Evolutionary conservation across 257 asterid species (phyloP), one percentile per base, ranked within the genome.

Genomic region (Marsdenia floribunda): DNA sequence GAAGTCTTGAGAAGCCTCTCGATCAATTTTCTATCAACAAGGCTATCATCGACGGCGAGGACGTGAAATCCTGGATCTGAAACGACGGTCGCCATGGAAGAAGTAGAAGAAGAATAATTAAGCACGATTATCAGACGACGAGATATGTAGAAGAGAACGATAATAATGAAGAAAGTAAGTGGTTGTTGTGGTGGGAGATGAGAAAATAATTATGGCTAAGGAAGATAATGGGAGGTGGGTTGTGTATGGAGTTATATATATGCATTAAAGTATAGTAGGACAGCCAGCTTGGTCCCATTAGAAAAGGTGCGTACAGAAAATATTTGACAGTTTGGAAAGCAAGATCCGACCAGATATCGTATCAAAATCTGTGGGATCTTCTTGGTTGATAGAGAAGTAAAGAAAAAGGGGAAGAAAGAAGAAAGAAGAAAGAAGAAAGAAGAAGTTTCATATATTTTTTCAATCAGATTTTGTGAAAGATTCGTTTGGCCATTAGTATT

Each of bases 1-100:
- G 52, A 54, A 63, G 66, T 21, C 64, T 52, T 19, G 47, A 71
- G 77, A 14, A 71, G 73, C 35, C 82, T 77, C 67, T 82, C 84
- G 50, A 84, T 79, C 9, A 82, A 82, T 33, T 79, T 84, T 54
- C 88, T 75, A n/a, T 84, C 84, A 13, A 82, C 68, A 9, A 81
- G 37, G 22, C 79, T 70, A 75, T 85, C 87, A 69, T 80, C 87
- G 50, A 78, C 89, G 70, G 87, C 89, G 13, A 83, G 49, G 38
- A 79, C 86, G 81, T 79, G 87, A 78, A 83, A 78, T 75, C 69
- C 72, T 16, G 80, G 44, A 46, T 79, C 86, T 38, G 80, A 71
- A 24, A 73, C 79, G 5, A 73, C 59, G 76, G 78, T 53, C 8
- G 84, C 80, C 84, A 77, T 80, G 9, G 29, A 66, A 29, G 54